A percentile compares a stretch with the other conserved stretches of the same genome.
Conservation (phyloP, 2,329 filamentous ascomycete species). For the Sarocladium oryzae region DNA sequence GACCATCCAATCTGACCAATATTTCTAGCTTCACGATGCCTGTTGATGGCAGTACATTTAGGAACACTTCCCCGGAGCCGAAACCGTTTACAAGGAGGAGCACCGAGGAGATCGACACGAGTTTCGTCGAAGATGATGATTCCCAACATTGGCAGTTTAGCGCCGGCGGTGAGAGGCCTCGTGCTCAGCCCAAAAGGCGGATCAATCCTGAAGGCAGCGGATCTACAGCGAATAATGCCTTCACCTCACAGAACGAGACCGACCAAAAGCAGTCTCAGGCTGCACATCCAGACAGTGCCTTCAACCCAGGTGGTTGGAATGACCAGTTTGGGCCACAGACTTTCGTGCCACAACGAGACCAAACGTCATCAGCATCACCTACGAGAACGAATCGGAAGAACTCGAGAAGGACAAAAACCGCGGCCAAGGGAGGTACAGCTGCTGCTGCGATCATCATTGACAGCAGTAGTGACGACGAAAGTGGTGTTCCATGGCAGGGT, state of each 20-base stretch:
- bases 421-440: constrained; percentile 35
- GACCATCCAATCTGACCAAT: constrained; percentile 27
- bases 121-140: constrained; percentile 46
- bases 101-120: constrained; percentile 56
- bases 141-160: constrained; percentile 43
- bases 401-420: constrained; percentile 55
- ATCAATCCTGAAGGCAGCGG: not conserved
- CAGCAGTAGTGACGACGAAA: constrained; percentile 40
- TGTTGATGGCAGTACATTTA: constrained; percentile 32
- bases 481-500: constrained; percentile 26
- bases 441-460: constrained; percentile 38
- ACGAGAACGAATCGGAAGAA: constrained; percentile 36
- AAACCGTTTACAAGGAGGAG: constrained; percentile 42
- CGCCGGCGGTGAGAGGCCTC: constrained; percentile 34
- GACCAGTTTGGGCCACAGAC: constrained; percentile 48
- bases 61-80: constrained; percentile 26
- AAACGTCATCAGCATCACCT: constrained; percentile 32
- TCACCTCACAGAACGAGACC: not conserved
- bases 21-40: constrained; percentile 45
- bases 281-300: constrained; percentile 24
- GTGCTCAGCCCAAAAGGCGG: constrained; percentile 19
- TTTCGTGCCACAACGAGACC: constrained; percentile 40
- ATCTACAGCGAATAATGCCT: not conserved
- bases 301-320: constrained; percentile 48
- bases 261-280: not conserved